Conservation (phyloP, 768 basidiomycete genomes). For the Pleurotus ostreatus region DNA sequence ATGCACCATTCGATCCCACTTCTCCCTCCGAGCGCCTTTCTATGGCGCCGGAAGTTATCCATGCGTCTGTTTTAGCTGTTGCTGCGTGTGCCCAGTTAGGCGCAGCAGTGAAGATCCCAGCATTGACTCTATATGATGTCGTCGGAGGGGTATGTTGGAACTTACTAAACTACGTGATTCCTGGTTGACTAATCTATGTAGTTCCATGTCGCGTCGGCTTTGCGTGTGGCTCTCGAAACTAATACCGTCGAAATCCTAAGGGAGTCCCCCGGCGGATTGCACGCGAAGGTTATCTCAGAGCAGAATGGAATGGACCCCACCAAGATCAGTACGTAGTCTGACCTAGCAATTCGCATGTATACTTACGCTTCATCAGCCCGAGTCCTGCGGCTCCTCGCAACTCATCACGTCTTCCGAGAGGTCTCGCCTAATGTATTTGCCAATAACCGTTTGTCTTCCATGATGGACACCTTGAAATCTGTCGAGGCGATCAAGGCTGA, state of each 20-base stretch:
- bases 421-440: constrained; percentile 27
- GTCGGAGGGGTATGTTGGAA: background rate
- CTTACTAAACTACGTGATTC: background rate
- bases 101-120: constrained; percentile 12
- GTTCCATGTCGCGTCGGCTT: constrained; percentile 3
- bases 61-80: constrained; percentile 14
- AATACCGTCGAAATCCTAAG: constrained; percentile 2
- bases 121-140: constrained; percentile 7
- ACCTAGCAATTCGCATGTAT: background rate
- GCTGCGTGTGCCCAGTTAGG: constrained; percentile 23
- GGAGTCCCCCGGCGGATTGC: constrained; percentile 20
- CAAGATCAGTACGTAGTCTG: constrained; percentile 25
- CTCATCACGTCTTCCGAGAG: constrained; percentile 32
- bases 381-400: constrained; percentile 29
- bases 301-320: constrained; percentile 21
- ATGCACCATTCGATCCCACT: constrained; percentile 20
- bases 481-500: constrained; percentile 22
- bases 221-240: constrained; percentile 10
- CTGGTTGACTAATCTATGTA: constrained; percentile 12
- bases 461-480: constrained; percentile 24
- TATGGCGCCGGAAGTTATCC: constrained; percentile 10
- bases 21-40: constrained; percentile 14
- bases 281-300: constrained; percentile 29
- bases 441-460: constrained; percentile 30
- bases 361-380: constrained; percentile 19